phyloP scores from a whole-genome alignment of 768 basidiomycete species.

The Rhizopogon vesiculosus region DNA sequence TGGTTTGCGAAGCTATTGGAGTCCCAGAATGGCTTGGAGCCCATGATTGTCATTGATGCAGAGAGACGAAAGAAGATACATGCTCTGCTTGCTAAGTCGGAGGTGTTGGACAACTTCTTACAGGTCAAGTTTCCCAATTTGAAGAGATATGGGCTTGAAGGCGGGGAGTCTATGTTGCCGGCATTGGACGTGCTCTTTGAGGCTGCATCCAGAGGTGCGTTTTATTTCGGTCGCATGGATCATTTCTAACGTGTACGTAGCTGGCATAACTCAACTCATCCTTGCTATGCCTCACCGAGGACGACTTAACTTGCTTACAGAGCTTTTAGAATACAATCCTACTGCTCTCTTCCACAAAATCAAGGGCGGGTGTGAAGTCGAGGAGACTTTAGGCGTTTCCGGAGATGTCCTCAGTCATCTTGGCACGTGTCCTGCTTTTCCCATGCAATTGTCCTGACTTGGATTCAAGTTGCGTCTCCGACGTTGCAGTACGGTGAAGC shows the following conservation, averaged over 20 bases:
- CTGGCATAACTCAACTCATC: constrained; percentile 66
- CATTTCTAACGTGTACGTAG: constrained; percentile 26
- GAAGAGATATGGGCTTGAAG: constrained; percentile 86
- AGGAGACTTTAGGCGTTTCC: constrained; percentile 59
- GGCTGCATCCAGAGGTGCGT: constrained; percentile 53
- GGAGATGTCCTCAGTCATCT: constrained; percentile 91
- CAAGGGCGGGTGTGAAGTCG: constrained; percentile 69
- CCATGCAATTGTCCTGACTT: neutral
- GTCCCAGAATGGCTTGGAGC: constrained; percentile 32
- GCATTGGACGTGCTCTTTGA: constrained; percentile 77
- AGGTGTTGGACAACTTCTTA: constrained; percentile 81
- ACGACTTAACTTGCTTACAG: constrained; percentile 79
- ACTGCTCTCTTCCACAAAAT: constrained; percentile 83
- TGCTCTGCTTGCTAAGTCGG: constrained; percentile 64
- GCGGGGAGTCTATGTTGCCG: constrained; percentile 91
- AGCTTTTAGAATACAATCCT: constrained; percentile 63
- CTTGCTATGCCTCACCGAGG: constrained; percentile 89
- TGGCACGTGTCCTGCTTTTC: constrained; percentile 32
- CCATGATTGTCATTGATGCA: constrained; percentile 23
- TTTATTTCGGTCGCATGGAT: neutral
- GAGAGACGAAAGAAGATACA: constrained; percentile 56
- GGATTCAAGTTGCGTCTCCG: constrained; percentile 55
- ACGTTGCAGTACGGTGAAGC: constrained; percentile 51
- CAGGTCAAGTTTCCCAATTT: constrained; percentile 87
- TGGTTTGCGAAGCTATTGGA: constrained; percentile 91